Evolutionary conservation across 2,329 filamentous ascomycete species (phyloP).

Genomic region (Aspergillus ruber): DNA sequence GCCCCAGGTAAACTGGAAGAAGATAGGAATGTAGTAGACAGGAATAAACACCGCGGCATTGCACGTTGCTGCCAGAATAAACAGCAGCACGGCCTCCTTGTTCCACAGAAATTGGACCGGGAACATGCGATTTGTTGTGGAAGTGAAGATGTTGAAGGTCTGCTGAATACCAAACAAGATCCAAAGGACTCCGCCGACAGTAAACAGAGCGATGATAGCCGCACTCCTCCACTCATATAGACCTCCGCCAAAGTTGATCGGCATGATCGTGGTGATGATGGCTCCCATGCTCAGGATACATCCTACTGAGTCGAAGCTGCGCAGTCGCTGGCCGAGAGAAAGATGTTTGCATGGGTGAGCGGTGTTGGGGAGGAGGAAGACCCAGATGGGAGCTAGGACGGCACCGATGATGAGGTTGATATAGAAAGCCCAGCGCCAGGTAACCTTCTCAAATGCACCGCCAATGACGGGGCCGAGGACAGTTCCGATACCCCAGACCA

Average conservation of each 20-base stretch:
- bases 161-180: slow-evolving; percentile 45
- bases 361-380: slow-evolving; percentile 38
- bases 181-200: slow-evolving; percentile 39
- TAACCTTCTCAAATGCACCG: slow-evolving; percentile 10
- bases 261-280: slow-evolving; percentile 42
- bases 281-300: slow-evolving; percentile 39
- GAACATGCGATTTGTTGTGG: slow-evolving; percentile 39
- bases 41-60: slow-evolving; percentile 30
- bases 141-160: slow-evolving; percentile 39
- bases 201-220: slow-evolving; percentile 5
- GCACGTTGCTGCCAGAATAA: slow-evolving; percentile 29
- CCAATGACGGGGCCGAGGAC: slow-evolving; percentile 28
- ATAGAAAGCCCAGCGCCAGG: slow-evolving; percentile 45
- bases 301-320: slow-evolving; percentile 43
- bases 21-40: slow-evolving; percentile 51
- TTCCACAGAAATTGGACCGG: slow-evolving; percentile 42
- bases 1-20: slow-evolving; percentile 47
- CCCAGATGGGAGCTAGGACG: slow-evolving; percentile 36
- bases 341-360: slow-evolving; percentile 12
- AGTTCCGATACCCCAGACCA: slow-evolving; percentile 31
- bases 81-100: slow-evolving; percentile 38
- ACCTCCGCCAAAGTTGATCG: slow-evolving; percentile 47
- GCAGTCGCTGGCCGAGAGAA: slow-evolving; percentile 16
- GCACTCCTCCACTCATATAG: slow-evolving; percentile 44
- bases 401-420: slow-evolving; percentile 50